Evolutionary conservation across 495 filamentous ascomycete genomes (phyloP), one percentile per base, ranked within the genome.

Genomic region (Penicillium turbatum): DNA sequence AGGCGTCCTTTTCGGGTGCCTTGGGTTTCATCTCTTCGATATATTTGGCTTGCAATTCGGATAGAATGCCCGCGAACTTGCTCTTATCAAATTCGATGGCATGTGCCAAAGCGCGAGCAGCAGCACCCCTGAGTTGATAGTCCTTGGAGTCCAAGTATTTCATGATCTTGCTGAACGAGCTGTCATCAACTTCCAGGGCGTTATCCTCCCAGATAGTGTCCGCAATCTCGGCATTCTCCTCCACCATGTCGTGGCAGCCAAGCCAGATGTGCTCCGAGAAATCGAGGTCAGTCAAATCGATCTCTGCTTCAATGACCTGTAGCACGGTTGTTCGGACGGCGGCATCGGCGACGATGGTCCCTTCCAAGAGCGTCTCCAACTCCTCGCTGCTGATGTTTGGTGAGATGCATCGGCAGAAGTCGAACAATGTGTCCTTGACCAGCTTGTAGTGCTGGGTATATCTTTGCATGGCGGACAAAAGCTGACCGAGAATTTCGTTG

Each of bases 241-340:
- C 84, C 0, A 88, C 82, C 51, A 93, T 88, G 54, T 98, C 93
- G 62, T 97, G 91, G 67, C 82, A 92, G 47, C 85, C 86, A 19
- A 98, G 77, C 92, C 92, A 97, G 11, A 97, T 87, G 59, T 97
- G 89, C 53, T 90, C 88, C 8, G 84, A 92, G 63, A 90, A 92
- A 29, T 85, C 81, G 24, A 87, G 74, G 46, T 96, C 89, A 43
- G 84, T 91, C 75, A 98, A 77, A 60, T 97, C 92, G 35, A 97
- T 84, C 62, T 97, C 90, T 19, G 88, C 82, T 57, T 89, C 86
- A 63, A 97, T 92, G 8, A 87, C 86, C 65, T 97, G 91, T n/a
- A 98, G 73, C 0, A 90, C 85, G 11, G 92, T 83, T n/a, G 85
- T 88, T 44, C 93, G 79, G 21, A 98, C 91, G 44, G 86, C 79